Percentiles rank a stretch among this genome's conserved stretches.
Conservation (phyloP, 192 early-diverging fungal species). For the Allomyces javanicus region DNA sequence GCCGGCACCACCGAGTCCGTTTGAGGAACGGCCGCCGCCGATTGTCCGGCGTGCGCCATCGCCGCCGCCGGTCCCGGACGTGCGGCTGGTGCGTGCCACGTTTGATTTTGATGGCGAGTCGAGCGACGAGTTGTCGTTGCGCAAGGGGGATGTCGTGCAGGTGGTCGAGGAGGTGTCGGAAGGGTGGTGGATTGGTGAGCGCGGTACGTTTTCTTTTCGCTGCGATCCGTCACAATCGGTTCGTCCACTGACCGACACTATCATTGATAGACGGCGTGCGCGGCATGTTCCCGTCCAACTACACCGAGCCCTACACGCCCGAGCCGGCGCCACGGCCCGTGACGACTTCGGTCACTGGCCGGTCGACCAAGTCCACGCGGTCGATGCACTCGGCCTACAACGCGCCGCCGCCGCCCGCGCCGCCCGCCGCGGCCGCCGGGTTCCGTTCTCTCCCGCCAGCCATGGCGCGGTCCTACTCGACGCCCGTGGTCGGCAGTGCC, state of each 20-base stretch:
- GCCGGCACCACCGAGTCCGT: background rate
- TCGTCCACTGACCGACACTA: too few species aligned
- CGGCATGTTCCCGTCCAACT: conserved; percentile 93
- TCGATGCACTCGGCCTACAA: background rate
- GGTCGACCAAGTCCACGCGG: background rate
- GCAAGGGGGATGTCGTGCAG: conserved; percentile 67
- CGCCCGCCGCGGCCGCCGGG: background rate
- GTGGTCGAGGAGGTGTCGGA: conserved; percentile 72
- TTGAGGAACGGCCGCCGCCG: background rate
- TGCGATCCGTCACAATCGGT: too few species aligned
- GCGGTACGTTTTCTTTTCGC: conserved; percentile 20
- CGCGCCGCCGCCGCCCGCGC: background rate
- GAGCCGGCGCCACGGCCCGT: background rate
- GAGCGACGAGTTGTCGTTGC: conserved; percentile 58
- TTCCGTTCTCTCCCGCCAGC: background rate
- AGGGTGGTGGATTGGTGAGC: conserved; percentile 87
- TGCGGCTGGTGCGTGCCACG: conserved; percentile 22
- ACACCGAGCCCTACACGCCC: conserved; percentile 36
- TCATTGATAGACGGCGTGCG: conserved; percentile 11
- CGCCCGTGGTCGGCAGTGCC: conserved; percentile 6
- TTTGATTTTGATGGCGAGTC: conserved; percentile 68
- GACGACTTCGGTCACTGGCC: background rate
- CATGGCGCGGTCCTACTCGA: conserved; percentile 14
- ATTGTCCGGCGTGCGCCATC: too few species aligned
- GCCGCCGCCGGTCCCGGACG: background rate